Evolutionary conservation across 805 yeast species (phyloP), one percentile per base, ranked within the genome.

Genomic region (Suhomyces sp.): DNA sequence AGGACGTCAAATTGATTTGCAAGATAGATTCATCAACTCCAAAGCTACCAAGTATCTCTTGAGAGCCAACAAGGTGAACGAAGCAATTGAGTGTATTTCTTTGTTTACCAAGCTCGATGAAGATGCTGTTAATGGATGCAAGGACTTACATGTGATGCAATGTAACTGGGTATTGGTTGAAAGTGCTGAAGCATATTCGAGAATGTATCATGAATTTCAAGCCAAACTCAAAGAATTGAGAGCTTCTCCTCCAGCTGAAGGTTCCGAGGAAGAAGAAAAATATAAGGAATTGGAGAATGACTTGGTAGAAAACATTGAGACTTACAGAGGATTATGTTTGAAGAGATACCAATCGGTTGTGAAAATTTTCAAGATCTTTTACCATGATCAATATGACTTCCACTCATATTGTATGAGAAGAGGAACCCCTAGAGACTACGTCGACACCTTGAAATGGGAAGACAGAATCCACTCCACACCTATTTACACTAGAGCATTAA

Each of bases 21-120:
- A 88, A 58, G 99, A 93, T 60, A 71, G 98, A 46, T 91, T 86
- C 56, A 77, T 93, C 53, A 93, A 93, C 58, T 77, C 95, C 36
- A 88, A 88, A 53, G 72, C 96, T 5, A 84, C 85, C 30, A 88
- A 88, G 56, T 93, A 93, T 53, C 77, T 75, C 33, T 59, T 91
- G 42, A 74, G 97, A 50, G 88, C 93, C 9, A 76, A 85, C 53
- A 61, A 76, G 40, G 67, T 86, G 15, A 84, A 83, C 19, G 76
- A 80, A 42, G 97, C 96, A 2, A 73, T 84, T 34, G 80, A 77
- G 34, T 64, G 77, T 19, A 82, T 86, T 12, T 79, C 91, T 2
- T 60, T 87, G 38, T 93, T 93, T 69, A 88, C 97, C 13, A 83
- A 83, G 53, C 44, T 65, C 28, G 88, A 85, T 47, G 95, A 86